Evolutionary conservation across 176 grass and related monocot genomes (phyloP), one percentile per base, ranked within the genome.

Genomic region (Oryza meyeriana): DNA sequence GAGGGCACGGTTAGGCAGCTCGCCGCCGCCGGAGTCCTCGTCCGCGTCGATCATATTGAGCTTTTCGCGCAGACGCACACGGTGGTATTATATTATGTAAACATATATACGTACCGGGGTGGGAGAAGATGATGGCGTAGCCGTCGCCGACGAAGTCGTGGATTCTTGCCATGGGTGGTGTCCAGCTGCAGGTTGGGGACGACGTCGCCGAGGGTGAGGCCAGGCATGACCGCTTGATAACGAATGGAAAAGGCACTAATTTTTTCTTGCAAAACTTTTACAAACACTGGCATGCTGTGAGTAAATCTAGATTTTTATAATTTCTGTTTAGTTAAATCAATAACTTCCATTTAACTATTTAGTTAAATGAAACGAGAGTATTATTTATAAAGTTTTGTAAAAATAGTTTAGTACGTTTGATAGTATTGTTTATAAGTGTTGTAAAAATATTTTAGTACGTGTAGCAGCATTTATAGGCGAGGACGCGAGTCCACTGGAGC

Each of bases 11-110:
- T 92, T 94, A 0, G 95, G 95, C 4, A 98, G 81, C 55, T 35
- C 48, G 26, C 65, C 76, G 27, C 92, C 92, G 3, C 16, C 0
- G 0, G 68, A 25, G 81, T 98, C 95, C 79, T 93, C 92, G 9
- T 94, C 92, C 0, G 92, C 92, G 12, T 98, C 92, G 26, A 98
- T 88, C 92, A 98, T 98, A 92, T 95, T 93, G 1, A 98, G 92
- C 71, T 88, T n/a, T n/a, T n/a, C 9, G 39, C 39, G 6, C 32
- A 4, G 0, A 28, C 4, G 31, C 0, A 18, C 25, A 59, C 10
- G 35, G 32, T 4, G 4, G 7, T 39, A 9, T 8, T 11, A 1
- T 1, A 12, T 0, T 36, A 8, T 42, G 13, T 0, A 0, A 12
- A 1, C 8, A 9, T 55, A 16, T 55, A 55, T 8, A 1, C 4